A percentile compares a stretch with the other conserved stretches of the same genome.
Conservation (phyloP, 1,139 yeast genomes). For the Geotrichum aggregatum region DNA sequence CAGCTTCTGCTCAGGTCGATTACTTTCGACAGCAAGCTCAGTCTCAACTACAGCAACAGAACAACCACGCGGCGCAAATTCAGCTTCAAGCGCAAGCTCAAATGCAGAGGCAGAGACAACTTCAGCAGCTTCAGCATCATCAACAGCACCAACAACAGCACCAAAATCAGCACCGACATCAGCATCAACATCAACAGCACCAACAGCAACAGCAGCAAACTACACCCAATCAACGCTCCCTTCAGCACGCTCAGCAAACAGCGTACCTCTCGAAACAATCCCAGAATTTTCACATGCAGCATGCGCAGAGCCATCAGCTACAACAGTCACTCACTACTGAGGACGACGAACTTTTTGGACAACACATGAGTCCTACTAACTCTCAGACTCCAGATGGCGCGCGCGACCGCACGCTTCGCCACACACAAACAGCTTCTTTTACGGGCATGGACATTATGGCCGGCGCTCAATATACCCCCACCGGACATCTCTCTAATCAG, state of each 20-base stretch:
- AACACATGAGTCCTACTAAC: slow-evolving; percentile 2
- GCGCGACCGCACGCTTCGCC: slow-evolving; percentile 5
- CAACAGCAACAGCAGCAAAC: slow-evolving; percentile 4
- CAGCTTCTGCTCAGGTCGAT: slow-evolving; percentile 5
- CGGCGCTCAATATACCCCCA: not conserved
- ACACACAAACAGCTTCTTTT: not conserved
- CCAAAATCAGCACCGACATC: no score
- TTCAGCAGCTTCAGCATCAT: not conserved
- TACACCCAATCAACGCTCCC: slow-evolving; percentile 5
- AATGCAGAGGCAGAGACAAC: slow-evolving; percentile 17
- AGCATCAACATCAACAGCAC: no score
- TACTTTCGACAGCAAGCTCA: slow-evolving; percentile 13
- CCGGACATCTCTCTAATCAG: slow-evolving; percentile 1
- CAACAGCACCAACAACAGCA: no score
- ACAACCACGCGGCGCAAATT: slow-evolving; percentile 3
- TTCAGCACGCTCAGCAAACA: slow-evolving; percentile 5
- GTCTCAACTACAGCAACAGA: slow-evolving; percentile 10
- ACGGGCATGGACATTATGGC: slow-evolving; percentile 5
- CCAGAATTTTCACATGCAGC: slow-evolving; percentile 12
- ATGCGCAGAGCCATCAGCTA: slow-evolving; percentile 26
- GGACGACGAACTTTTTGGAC: slow-evolving; percentile 21
- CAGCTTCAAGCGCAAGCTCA: slow-evolving; percentile 17
- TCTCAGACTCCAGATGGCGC: slow-evolving; percentile 1
- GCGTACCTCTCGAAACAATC: slow-evolving; percentile 8
- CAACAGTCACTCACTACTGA: slow-evolving; percentile 26